Conservation (phyloP, 495 filamentous ascomycete species). For the Massariosphaeria phaeospora region DNA sequence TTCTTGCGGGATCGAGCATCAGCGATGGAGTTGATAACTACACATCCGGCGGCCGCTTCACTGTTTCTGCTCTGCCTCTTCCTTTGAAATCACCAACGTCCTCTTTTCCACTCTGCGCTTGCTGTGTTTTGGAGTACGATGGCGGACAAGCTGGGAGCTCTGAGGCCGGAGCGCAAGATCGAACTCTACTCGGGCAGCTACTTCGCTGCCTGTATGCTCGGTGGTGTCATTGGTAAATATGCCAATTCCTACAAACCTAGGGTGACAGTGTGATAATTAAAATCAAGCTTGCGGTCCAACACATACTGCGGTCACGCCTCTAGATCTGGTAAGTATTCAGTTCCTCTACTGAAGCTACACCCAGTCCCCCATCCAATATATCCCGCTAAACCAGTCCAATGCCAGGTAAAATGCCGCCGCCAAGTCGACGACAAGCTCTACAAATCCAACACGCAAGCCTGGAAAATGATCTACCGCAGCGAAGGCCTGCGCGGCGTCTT, state of each 20-base stretch:
- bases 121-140: conserved; percentile 6
- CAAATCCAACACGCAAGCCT: conserved; percentile 61
- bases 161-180: conserved; percentile 43
- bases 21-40: neutral
- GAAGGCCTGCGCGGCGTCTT: conserved; percentile 67
- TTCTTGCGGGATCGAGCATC: conserved; percentile 2
- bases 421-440: conserved; percentile 70
- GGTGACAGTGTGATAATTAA: too few species aligned
- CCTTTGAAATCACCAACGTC: neutral
- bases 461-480: conserved; percentile 57
- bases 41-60: too few species aligned
- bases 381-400: neutral
- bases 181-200: conserved; percentile 65
- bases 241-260: too few species aligned
- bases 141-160: conserved; percentile 16
- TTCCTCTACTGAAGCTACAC: too few species aligned
- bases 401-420: conserved; percentile 57
- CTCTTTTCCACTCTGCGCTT: neutral
- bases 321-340: conserved; percentile 51
- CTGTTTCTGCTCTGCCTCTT: neutral
- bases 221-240: conserved; percentile 59
- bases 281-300: conserved; percentile 57
- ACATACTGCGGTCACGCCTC: conserved; percentile 56
- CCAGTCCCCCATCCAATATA: too few species aligned
- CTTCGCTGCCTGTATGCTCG: conserved; percentile 59